Base-by-base conservation (phyloP, 495 filamentous ascomycete genomes). In the Apiosordaria backusii region DNA sequence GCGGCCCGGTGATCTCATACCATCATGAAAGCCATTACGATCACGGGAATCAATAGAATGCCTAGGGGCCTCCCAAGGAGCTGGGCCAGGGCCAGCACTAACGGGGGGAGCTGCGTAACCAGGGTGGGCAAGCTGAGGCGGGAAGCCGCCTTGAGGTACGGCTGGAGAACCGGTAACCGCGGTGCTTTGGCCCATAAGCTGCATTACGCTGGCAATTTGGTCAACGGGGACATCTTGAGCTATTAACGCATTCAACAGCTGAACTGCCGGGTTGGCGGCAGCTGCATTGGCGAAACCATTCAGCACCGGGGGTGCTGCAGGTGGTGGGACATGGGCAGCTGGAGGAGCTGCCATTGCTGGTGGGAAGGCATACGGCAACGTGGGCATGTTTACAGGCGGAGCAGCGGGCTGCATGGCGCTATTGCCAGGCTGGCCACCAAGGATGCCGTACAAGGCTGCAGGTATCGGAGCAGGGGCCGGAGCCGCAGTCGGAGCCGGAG, bases 341-440 rank as follows among this genome's bases (percentile, higher is more conserved):
- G 77, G 78, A 82, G 83, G 61, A 74, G 76, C 57, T n/a, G 65
- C 57, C 24, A 40, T 29, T 4, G 35, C 21, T 19, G 64, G 71
- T 62, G 67, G 64, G 50, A 57, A 75, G 1, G 67, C 66, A 62
- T 81, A 83, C 60, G 81, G 78, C 71, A 84, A 76, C 26, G 71
- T 75, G 57, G 65, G 86, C 71, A 85, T 81, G 73, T 87, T 89
- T 85, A 89, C 84, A 72, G 85, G 79, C 72, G 83, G 83, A 57
- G 77, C 72, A 71, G 72, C 62, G 59, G 25, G 62, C 25, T 63
- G 69, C 66, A 71, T 50, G n/a, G 62, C 15, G 16, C 64, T 67
- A 53, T 69, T 74, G 70, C 65, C 70, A 13, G 65, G 65, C 35
- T 54, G 67, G 35, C 65, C 58, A 63, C 61, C 64, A 58, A 66